Base-by-base conservation (phyloP, 352 stramenopile genomes). In the Saprolegnia diclina region DNA sequence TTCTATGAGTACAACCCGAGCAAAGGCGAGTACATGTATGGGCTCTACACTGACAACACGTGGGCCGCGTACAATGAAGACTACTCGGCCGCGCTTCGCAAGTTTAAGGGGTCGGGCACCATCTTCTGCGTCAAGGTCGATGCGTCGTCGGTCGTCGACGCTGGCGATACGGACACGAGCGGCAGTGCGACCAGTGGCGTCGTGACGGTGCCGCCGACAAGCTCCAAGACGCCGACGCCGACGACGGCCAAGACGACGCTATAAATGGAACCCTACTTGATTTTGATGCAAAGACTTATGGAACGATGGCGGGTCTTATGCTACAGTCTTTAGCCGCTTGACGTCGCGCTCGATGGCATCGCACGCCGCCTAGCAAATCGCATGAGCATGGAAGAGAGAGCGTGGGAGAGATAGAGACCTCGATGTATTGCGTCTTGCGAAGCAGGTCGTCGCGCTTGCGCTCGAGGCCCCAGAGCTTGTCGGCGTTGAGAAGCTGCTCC, bases 21-120 rank as follows among this genome's bases (percentile, higher is more conserved):
- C 5, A 78, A 88, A 11, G 73, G 79, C 53, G 75, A 76, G 64
- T 93, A 79, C 76, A 74, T 83, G 13, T 93, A 89, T 64, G 85
- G 85, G 29, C 69, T 93, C 18, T 93, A 91, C 72, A 79, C 74
- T n/a, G 74, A 79, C 68, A 48, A 61, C 63, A 82, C 82, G 50
- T 93, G 80, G 81, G 66, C 81, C 9, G 65, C 71, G 0, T 91
- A 89, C 73, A 77, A 93, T 72, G 78, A 75, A n/a, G 85, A 93
- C 70, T 91, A 88, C 68, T 77, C 79, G 32, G 78, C 68, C 56
- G 82, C 78, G 0, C 66, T 93, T 35, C 74, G 77, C 32, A 78
- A 83, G 37, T 73, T 93, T 18, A 86, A 88, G 74, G 85, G 85
- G 32, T 90, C 77, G 50, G 85, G 85, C 50, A 80, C 78, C 32